phyloP scores from a whole-genome alignment of 2,329 filamentous ascomycete species.

The Colletotrichum spaethianum region DNA sequence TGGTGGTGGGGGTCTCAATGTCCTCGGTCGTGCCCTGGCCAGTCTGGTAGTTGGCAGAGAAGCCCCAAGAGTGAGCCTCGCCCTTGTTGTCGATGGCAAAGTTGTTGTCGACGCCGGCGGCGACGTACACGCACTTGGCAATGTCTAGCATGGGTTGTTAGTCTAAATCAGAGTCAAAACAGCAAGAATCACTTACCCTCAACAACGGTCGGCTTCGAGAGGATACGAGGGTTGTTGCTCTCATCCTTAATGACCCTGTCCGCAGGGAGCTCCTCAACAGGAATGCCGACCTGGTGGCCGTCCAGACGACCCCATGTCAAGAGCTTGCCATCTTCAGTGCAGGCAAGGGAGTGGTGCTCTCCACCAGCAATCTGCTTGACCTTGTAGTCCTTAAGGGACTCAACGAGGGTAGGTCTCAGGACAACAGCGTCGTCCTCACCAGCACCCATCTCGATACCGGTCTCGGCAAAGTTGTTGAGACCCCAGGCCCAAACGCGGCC shows the following conservation, averaged over 20 bases:
- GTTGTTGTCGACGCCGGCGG: slow-evolving; percentile 80
- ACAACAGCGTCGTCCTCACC: slow-evolving; percentile 80
- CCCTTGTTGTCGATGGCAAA: slow-evolving; percentile 80
- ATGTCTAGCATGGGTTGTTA: slow-evolving; percentile 51
- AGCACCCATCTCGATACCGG: slow-evolving; percentile 72
- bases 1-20: slow-evolving; percentile 80
- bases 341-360: slow-evolving; percentile 80
- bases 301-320: slow-evolving; percentile 74
- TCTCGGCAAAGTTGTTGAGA: slow-evolving; percentile 89
- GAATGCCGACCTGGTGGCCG: slow-evolving; percentile 70
- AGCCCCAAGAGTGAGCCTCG: slow-evolving; percentile 84
- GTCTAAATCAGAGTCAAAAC: not conserved
- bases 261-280: slow-evolving; percentile 67
- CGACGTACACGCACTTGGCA: slow-evolving; percentile 71
- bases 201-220: slow-evolving; percentile 75
- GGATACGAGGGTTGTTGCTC: slow-evolving; percentile 76
- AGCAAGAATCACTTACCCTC: slow-evolving; percentile 59
- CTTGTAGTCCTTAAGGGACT: slow-evolving; percentile 73
- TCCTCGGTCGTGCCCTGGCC: slow-evolving; percentile 86
- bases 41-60: slow-evolving; percentile 84
- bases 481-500: slow-evolving; percentile 87
- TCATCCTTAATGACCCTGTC: slow-evolving; percentile 76
- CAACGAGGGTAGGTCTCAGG: slow-evolving; percentile 78
- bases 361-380: slow-evolving; percentile 78
- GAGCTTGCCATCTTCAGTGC: slow-evolving; percentile 69